Evolutionary conservation across 306 rosid species (phyloP).

Genomic region (Trifolium fragiferum): DNA sequence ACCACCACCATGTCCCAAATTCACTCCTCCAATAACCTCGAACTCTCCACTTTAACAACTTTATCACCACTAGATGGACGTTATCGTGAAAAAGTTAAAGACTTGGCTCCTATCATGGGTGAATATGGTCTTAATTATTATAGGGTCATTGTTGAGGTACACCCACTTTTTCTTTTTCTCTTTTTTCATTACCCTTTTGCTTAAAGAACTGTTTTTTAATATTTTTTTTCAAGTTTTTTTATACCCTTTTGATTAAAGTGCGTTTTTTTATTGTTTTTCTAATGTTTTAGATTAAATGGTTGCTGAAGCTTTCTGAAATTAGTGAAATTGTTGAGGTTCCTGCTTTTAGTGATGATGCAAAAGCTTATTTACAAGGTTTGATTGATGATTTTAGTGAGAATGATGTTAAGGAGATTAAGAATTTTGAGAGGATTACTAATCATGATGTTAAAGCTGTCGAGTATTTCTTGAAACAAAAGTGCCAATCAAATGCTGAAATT

Average conservation of each 20-base stretch:
- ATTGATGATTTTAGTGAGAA: slow-evolving; percentile 56
- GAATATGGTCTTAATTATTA: slow-evolving; percentile 68
- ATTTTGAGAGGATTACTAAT: slow-evolving; percentile 75
- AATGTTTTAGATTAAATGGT: slow-evolving; percentile 72
- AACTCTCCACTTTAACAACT: slow-evolving; percentile 64
- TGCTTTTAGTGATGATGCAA: slow-evolving; percentile 66
- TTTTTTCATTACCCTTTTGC: slow-evolving; percentile 4
- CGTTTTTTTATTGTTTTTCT: neutral
- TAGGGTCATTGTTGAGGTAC: slow-evolving; percentile 73
- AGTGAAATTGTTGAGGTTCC: slow-evolving; percentile 78
- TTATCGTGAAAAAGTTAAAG: slow-evolving; percentile 67
- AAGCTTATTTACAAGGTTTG: slow-evolving; percentile 58
- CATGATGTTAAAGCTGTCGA: slow-evolving; percentile 96
- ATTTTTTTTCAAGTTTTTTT: neutral
- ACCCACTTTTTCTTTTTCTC: neutral
- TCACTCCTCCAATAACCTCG: slow-evolving; percentile 44
- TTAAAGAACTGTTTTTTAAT: neutral
- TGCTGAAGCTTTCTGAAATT: slow-evolving; percentile 70
- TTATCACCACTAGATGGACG: slow-evolving; percentile 83
- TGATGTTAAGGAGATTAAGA: slow-evolving; percentile 78
- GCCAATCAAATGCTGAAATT: slow-evolving; percentile 67
- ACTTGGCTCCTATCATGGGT: slow-evolving; percentile 62
- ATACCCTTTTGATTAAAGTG: slow-evolving; percentile 12
- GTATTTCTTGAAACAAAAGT: slow-evolving; percentile 82
- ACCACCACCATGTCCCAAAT: slow-evolving; percentile 19